A percentile compares a stretch with the other conserved stretches of the same genome.
phyloP scores from a whole-genome alignment of 495 filamentous ascomycete species.

The Ramalina peruviana region DNA sequence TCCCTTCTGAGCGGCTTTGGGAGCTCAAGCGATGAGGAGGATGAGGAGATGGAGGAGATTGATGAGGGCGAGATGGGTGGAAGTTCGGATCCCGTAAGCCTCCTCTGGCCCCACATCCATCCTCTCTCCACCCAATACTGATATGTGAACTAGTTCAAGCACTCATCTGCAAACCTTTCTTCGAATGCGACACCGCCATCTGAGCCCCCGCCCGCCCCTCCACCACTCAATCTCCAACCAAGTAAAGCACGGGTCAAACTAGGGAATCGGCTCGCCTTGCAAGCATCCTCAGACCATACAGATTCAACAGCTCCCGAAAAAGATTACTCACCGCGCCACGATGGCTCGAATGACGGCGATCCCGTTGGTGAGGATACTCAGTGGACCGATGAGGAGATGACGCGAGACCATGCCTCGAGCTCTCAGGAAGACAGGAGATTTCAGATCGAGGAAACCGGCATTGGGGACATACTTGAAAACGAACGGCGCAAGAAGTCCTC shows the following conservation, averaged over 20 bases:
- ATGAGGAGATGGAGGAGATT: conserved; percentile 86
- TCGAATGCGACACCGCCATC: conserved; percentile 15
- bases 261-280: conserved; percentile 66
- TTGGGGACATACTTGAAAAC: not conserved
- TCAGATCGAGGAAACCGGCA: not conserved
- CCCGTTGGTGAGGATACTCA: conserved; percentile 1
- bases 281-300: conserved; percentile 21
- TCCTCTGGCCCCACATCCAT: conserved; percentile 21
- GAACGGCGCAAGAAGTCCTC: not conserved
- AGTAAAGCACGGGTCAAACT: conserved; percentile 79
- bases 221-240: conserved; percentile 64
- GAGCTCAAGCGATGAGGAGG: conserved; percentile 90
- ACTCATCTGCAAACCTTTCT: too few species aligned
- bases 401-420: not conserved
- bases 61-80: conserved; percentile 46
- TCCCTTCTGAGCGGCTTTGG: conserved; percentile 87
- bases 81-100: conserved; percentile 52
- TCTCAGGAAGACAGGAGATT: not conserved
- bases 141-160: conserved; percentile 13
- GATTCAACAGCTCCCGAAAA: conserved; percentile 3
- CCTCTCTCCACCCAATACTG: conserved; percentile 1
- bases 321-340: not conserved
- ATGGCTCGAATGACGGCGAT: not conserved
- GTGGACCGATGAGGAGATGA: not conserved
- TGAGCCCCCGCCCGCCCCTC: conserved; percentile 41